Base-by-base conservation (phyloP, 805 yeast species). In the Lachancea nothofagi region DNA sequence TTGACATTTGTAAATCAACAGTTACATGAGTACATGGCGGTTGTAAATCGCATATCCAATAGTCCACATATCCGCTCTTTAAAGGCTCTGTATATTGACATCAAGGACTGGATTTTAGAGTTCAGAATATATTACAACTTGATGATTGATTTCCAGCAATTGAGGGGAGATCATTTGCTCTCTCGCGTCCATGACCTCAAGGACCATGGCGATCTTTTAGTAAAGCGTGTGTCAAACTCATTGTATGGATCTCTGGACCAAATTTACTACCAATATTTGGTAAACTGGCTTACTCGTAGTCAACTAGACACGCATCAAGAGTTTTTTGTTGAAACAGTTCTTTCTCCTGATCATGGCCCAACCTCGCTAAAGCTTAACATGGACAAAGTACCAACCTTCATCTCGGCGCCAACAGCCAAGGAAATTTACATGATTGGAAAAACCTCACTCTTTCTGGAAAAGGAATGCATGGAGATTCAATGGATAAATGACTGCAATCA, bases 251-350 rank as follows among this genome's bases (percentile, higher is more conserved):
- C 67, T 22, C 66, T 77, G 3, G 59, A 73, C 0, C 62, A 62
- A 5, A 86, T 95, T 1, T 86, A 85, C 55, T 70, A 70, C 40
- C 76, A 73, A 28, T 67, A 78, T 22, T 49, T 84, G 4, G 67
- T 70, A 28, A 67, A 69, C 30, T 90, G 97, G 97, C 55, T 87
- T 2, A 57, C 75, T 0, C 61, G 71, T 30, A 97, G 96, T 1
- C 76, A 73, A 36, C 54, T 87, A 12, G 77, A 75, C 40, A 69
- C 65, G 1, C 64, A 63, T 41, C 71, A 70, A 12, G 90, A 81
- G 46, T 87, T 87, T 51, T 89, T 85, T 50, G 74, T 73, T 15
- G 45, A 42, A 8, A 34, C 42, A 12, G 49, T 47, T 27, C 47
- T 38, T 14, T 38, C 21, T 8, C 17, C 38, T 8, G 31, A 28